Percentiles rank a stretch among this genome's conserved stretches.
phyloP scores from a whole-genome alignment of 2,329 filamentous ascomycete species.

The Exophiala phaeomuriformis region DNA sequence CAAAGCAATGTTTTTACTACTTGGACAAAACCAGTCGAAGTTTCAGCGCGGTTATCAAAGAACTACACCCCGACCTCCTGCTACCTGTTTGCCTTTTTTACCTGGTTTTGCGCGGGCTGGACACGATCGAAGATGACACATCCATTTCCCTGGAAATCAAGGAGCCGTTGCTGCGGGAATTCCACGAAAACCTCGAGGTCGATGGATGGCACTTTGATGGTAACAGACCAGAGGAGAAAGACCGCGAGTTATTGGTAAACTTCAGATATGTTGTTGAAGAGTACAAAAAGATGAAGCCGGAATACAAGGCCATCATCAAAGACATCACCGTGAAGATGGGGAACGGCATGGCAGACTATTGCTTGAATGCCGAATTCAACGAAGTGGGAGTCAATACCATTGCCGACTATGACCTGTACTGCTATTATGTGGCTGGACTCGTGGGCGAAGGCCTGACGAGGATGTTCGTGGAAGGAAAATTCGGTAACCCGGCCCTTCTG shows the following conservation, averaged over 20 bases:
- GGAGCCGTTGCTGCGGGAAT: conserved; percentile 75
- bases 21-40: conserved; percentile 85
- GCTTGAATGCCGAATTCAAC: conserved; percentile 72
- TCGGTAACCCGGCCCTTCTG: conserved; percentile 78
- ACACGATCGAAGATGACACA: conserved; percentile 99
- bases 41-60: conserved; percentile 87
- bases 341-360: conserved; percentile 97
- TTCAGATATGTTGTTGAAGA: conserved; percentile 82
- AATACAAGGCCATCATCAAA: conserved; percentile 78
- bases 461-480: conserved; percentile 77
- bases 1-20: conserved; percentile 78
- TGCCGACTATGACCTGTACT: conserved; percentile 91
- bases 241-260: conserved; percentile 82
- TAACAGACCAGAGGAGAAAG: conserved; percentile 87
- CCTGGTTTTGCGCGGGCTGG: conserved; percentile 79
- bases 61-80: conserved; percentile 88
- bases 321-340: conserved; percentile 94
- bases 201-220: conserved; percentile 87
- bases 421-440: conserved; percentile 97
- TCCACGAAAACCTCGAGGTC: conserved; percentile 67
- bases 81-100: conserved; percentile 89
- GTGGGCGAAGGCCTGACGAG: conserved; percentile 89
- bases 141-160: conserved; percentile 75
- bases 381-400: conserved; percentile 72
- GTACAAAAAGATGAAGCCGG: conserved; percentile 78